Percentiles rank a stretch among this genome's conserved stretches.
phyloP scores from a whole-genome alignment of 2,329 filamentous ascomycete genomes.

The Xylariaceae sp. region DNA sequence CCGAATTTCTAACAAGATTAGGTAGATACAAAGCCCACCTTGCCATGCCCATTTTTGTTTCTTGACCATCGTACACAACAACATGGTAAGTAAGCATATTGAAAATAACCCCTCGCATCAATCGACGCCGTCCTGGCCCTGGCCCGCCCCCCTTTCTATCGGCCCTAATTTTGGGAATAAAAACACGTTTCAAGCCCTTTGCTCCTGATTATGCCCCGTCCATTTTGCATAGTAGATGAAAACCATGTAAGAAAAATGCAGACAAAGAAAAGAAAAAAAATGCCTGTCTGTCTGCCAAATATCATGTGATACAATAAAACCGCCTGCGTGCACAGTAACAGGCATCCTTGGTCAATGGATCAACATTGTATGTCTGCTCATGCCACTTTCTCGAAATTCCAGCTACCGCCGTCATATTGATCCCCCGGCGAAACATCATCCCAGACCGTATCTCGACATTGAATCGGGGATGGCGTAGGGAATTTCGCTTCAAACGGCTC shows the following conservation, averaged over 20 bases:
- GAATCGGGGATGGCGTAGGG: constrained; percentile 20
- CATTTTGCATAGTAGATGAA: background rate
- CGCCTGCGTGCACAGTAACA: constrained; percentile 2
- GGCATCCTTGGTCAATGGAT: background rate
- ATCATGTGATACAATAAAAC: constrained; percentile 7
- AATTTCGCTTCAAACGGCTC: constrained; percentile 38
- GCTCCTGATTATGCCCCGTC: background rate
- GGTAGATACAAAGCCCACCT: too few relatives aligned
- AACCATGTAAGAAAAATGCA: constrained; percentile 8
- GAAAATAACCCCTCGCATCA: too few relatives aligned
- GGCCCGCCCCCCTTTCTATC: too few relatives aligned
- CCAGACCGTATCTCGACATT: background rate
- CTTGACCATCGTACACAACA: too few relatives aligned
- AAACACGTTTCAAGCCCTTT: too few relatives aligned
- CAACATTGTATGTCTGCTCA: background rate
- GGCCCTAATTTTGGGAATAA: too few relatives aligned
- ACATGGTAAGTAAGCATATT: too few relatives aligned
- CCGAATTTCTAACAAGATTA: too few relatives aligned
- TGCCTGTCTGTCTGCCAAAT: background rate
- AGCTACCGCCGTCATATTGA: constrained; percentile 8
- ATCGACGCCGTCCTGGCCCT: too few relatives aligned
- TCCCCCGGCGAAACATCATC: too few relatives aligned
- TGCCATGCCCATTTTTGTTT: too few relatives aligned
- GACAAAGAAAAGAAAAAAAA: background rate
- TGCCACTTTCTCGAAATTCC: constrained; percentile 23